Percentiles rank a stretch among this genome's conserved stretches.
These are phyloP conservation scores for Colletotrichum tropicale DNA, from an alignment of 2,329 filamentous ascomycete genomes.

Conservation along the genomic window DNA sequence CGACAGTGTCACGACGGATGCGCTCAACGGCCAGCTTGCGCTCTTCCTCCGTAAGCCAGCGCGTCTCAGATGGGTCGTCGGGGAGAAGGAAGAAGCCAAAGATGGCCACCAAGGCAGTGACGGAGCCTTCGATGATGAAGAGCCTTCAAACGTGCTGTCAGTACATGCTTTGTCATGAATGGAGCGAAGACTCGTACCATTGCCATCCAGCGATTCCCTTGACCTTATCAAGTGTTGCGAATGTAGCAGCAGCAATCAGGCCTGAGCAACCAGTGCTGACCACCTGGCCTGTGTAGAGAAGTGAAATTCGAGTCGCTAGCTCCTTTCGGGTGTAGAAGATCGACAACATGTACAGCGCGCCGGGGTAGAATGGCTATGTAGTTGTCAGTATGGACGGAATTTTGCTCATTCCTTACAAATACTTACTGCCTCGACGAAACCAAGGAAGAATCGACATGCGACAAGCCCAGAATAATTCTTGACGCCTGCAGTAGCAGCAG, in stretches of 20 bases:
- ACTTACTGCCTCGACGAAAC: slow-evolving; percentile 13
- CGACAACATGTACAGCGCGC: slow-evolving; percentile 4
- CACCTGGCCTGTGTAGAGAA: slow-evolving; percentile 6
- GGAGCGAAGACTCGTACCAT: background rate
- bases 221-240: background rate
- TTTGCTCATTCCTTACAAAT: too few relatives aligned
- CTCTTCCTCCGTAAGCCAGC: slow-evolving; percentile 11
- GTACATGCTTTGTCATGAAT: background rate
- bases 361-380: slow-evolving; percentile 6
- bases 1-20: slow-evolving; percentile 13
- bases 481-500: slow-evolving; percentile 18
- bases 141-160: background rate
- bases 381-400: background rate
- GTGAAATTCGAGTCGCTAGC: slow-evolving; percentile 3
- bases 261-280: slow-evolving; percentile 14
- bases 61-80: slow-evolving; percentile 29
- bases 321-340: slow-evolving; percentile 18
- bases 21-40: background rate
- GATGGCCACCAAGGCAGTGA: slow-evolving; percentile 40
- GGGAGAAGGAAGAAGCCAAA: slow-evolving; percentile 42
- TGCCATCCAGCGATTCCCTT: slow-evolving; percentile 13
- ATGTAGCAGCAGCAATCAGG: slow-evolving; percentile 1
- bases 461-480: slow-evolving; percentile 1
- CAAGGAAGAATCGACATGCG: slow-evolving; percentile 4
- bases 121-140: slow-evolving; percentile 27